phyloP scores from a whole-genome alignment of 225 moss, liverwort and hornwort genomes.

The Polytrichum formosum region DNA sequence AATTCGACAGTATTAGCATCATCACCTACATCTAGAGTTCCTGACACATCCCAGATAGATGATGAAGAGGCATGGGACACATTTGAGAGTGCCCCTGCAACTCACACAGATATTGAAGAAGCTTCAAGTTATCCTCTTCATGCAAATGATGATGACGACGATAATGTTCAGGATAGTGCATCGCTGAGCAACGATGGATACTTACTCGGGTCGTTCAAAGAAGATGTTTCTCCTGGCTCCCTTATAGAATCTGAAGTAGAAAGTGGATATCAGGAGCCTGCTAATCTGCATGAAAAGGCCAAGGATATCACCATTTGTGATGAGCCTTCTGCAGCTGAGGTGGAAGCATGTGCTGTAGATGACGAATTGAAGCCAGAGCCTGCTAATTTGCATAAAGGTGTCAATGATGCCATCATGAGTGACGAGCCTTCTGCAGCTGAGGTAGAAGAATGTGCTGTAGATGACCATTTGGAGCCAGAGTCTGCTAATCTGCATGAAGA shows the following conservation, averaged over 20 bases:
- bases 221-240: constrained; percentile 1
- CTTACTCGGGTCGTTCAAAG: constrained; percentile 11
- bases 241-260: constrained; percentile 7
- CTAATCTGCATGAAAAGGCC: constrained; percentile 7
- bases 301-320: background rate
- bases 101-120: constrained; percentile 11
- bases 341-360: constrained; percentile 7
- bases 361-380: background rate
- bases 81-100: constrained; percentile 47
- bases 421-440: constrained; percentile 13
- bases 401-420: background rate
- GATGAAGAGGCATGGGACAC: constrained; percentile 49
- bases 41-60: constrained; percentile 25
- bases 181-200: constrained; percentile 16
- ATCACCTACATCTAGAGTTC: constrained; percentile 34
- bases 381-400: constrained; percentile 7
- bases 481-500: constrained; percentile 14
- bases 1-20: constrained; percentile 25
- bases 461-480: constrained; percentile 7
- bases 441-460: constrained; percentile 8
- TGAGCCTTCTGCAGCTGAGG: constrained; percentile 13
- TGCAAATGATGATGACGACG: constrained; percentile 36
- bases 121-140: constrained; percentile 14
- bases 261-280: background rate
- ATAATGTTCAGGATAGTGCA: constrained; percentile 32